Evolutionary conservation across 169 alveolate species (phyloP), one percentile per base, ranked within the genome.

Genomic region (Plasmodium sp.): DNA sequence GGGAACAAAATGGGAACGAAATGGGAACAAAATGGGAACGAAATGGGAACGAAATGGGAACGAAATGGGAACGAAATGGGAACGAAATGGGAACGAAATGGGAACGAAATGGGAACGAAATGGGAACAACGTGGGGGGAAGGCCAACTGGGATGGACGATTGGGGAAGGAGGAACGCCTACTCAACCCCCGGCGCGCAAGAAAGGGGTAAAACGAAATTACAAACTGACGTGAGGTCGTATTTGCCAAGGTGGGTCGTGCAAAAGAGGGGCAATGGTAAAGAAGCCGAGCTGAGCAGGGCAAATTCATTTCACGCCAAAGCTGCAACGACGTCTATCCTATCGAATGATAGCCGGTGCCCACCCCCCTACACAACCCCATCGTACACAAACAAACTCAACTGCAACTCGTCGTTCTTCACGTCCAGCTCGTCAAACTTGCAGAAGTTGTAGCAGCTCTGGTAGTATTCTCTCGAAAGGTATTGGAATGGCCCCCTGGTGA

Each of bases 381-480:
- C 95, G 58, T 92, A 83, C 14, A 92, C 92, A 82, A 81, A 92
- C 33, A 92, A 18, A 73, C 95, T 92, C 33, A 92, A 82, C 48
- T 92, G 84, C 75, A 92, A 92, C 54, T 92, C 95, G 39, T 92
- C 92, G n/a, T 92, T 72, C 72, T 92, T 48, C 71, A 92, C 73
- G 43, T 92, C 71, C 14, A 92, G 77, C 4, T 92, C 92, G 36
- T 92, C 92, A 51, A 92, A 92, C 77, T 92, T 92, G 27, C 95
- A 92, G 31, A 92, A 92, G 75, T 92, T 92, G 62, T 92, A 92
- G 9, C 82, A 18, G 56, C 58, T 75, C 27, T 92, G 95, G 79
- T 92, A 92, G 77, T 92, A 92, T 82, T 92, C 95, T 73, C 75
- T 92, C 39, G 95, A 92, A 27, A 92, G 33, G 75, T 36, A 92